Percentiles rank a stretch among this genome's conserved stretches.
Evolutionary conservation across 768 basidiomycete genomes (phyloP).

Genomic region (Pleurotus pulmonarius): DNA sequence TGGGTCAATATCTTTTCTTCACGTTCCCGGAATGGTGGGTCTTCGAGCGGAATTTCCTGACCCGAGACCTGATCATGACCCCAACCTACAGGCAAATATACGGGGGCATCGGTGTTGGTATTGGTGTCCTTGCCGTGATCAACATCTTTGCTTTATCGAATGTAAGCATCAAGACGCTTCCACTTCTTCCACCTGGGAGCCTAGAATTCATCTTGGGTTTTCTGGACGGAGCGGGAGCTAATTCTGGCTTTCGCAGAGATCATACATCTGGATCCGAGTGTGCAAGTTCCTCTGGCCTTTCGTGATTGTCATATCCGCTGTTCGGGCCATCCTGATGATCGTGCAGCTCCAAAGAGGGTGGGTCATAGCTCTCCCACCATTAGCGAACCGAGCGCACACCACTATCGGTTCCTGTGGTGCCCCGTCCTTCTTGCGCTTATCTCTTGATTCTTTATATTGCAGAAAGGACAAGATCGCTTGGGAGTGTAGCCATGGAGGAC

Average conservation of each 20-base stretch:
- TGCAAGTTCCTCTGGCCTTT: constrained; percentile 70
- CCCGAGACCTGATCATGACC: constrained; percentile 15
- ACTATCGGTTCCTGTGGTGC: constrained; percentile 4
- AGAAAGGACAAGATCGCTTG: constrained; percentile 68
- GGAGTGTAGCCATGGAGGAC: constrained; percentile 72
- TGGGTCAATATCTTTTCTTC: constrained; percentile 65
- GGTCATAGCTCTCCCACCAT: constrained; percentile 24
- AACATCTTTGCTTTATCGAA: constrained; percentile 60
- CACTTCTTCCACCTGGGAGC: constrained; percentile 8
- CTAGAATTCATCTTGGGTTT: constrained; percentile 5
- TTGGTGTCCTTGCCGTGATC: constrained; percentile 48
- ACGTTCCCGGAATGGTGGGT: constrained; percentile 60
- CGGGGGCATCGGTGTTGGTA: constrained; percentile 57
- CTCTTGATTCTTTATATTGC: constrained; percentile 11
- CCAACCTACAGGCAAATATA: constrained; percentile 54
- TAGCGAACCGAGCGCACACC: constrained; percentile 8
- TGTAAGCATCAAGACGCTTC: constrained; percentile 32
- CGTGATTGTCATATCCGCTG: constrained; percentile 56
- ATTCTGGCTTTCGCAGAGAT: constrained; percentile 43
- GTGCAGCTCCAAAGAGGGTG: constrained; percentile 69
- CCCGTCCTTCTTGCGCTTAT: not conserved
- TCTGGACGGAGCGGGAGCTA: constrained; percentile 8
- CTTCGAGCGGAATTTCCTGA: constrained; percentile 16
- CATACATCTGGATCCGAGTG: constrained; percentile 64
- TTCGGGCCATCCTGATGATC: constrained; percentile 71